A percentile compares a stretch with the other conserved stretches of the same genome.
Conservation (phyloP, 2,329 filamentous ascomycete species). For the Dendrostoma leiphaemia region DNA sequence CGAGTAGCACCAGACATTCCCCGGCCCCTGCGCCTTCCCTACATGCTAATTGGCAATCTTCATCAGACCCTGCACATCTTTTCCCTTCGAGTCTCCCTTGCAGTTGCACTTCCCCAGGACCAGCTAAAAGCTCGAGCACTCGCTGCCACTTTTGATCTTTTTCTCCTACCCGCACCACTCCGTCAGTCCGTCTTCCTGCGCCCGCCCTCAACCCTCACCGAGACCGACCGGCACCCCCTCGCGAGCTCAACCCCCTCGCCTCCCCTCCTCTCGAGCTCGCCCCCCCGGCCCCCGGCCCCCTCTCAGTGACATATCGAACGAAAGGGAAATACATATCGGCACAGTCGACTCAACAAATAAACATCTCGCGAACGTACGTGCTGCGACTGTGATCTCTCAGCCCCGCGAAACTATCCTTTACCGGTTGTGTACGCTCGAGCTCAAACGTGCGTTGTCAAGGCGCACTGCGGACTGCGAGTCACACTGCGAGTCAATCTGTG, state of each 20-base stretch:
- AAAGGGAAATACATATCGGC: no score
- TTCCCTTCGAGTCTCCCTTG: not conserved
- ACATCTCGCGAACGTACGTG: not conserved
- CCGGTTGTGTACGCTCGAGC: no score
- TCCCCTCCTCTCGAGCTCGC: not conserved
- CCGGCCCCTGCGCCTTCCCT: not conserved
- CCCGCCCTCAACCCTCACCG: not conserved
- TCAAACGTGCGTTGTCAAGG: no score
- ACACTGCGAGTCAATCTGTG: no score
- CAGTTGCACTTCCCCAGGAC: not conserved
- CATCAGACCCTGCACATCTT: not conserved
- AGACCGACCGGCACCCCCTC: not conserved
- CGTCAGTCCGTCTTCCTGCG: no score
- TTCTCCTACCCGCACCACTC: not conserved
- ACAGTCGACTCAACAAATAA: not conserved
- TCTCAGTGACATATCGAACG: not conserved
- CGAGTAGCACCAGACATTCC: no score
- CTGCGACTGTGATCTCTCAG: no score
- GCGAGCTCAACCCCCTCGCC: not conserved
- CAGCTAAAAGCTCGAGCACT: not conserved
- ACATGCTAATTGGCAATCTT: constrained; percentile 5
- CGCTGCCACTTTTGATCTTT: not conserved
- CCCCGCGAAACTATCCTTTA: no score
- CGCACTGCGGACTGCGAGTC: no score
- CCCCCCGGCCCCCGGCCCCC: not conserved